Evolutionary conservation across 139 green algal genomes (phyloP).

Genomic region (Trebouxia sp.): DNA sequence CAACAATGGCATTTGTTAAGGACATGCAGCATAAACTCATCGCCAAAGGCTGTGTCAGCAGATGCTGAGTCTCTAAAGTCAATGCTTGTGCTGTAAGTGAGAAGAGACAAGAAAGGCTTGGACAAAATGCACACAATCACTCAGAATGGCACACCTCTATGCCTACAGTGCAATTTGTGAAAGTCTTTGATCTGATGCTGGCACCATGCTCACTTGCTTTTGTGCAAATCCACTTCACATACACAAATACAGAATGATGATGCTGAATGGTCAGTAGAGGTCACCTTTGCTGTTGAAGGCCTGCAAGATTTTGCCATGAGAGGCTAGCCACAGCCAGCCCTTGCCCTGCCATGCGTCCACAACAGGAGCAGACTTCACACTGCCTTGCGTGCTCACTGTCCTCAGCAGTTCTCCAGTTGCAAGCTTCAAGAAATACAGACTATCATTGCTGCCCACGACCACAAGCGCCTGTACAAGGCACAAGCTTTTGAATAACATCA

Average conservation of each 20-base stretch:
- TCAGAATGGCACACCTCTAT: too few species aligned
- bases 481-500: background rate
- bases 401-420: background rate
- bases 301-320: background rate
- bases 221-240: background rate
- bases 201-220: too few species aligned
- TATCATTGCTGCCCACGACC: background rate
- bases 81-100: too few species aligned
- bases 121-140: background rate
- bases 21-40: too few species aligned
- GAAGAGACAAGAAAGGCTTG: too few species aligned
- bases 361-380: background rate
- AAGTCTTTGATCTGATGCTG: too few species aligned
- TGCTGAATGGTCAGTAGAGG: background rate
- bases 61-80: too few species aligned
- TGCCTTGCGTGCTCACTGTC: background rate
- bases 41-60: too few species aligned
- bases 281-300: background rate
- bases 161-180: too few species aligned
- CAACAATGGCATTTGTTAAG: too few species aligned
- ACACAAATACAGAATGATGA: background rate
- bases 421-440: background rate
- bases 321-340: conserved; percentile 17
- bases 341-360: conserved; percentile 11
- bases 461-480: conserved; percentile 11